Evolutionary conservation across 1,284 basidiomycete genomes (phyloP).

Genomic region (Cutaneotrichosporon cutaneum): DNA sequence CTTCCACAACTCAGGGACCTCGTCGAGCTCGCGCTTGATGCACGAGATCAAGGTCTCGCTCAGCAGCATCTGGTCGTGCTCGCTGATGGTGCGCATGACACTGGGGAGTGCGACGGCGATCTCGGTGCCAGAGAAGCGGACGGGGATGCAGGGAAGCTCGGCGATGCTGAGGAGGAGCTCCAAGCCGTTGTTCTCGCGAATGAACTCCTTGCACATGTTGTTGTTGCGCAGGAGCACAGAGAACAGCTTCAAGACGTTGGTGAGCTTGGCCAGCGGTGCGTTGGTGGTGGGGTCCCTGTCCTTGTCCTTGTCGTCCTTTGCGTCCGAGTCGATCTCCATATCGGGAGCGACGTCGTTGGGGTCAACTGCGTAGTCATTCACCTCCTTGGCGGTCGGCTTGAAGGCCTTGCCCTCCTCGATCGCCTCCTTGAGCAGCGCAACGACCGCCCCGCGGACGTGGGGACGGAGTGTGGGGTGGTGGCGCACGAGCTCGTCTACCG

Average conservation of each 20-base stretch:
- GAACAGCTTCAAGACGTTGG: conserved; percentile 30
- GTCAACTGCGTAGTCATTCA: conserved; percentile 26
- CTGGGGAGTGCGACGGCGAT: conserved; percentile 77
- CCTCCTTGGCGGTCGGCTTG: conserved; percentile 26
- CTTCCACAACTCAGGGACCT: conserved; percentile 72
- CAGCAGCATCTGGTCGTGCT: conserved; percentile 76
- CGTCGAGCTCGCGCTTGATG: conserved; percentile 68
- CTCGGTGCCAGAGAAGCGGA: conserved; percentile 82
- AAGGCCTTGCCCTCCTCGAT: conserved; percentile 43
- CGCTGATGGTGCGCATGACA: conserved; percentile 83
- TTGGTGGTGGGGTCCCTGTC: conserved; percentile 25
- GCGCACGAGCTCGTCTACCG: conserved; percentile 92
- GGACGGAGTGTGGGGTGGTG: conserved; percentile 89
- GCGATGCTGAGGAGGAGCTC: conserved; percentile 73
- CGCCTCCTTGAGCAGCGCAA: conserved; percentile 68
- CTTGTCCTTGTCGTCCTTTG: conserved; percentile 16
- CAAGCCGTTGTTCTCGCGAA: conserved; percentile 65
- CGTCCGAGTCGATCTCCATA: conserved; percentile 11
- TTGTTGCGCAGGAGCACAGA: conserved; percentile 19
- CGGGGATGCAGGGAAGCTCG: conserved; percentile 80
- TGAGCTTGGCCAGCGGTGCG: conserved; percentile 25
- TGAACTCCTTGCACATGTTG: conserved; percentile 83
- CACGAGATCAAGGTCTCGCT: conserved; percentile 69
- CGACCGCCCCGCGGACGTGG: conserved; percentile 72
- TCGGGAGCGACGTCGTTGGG: conserved; percentile 6